Evolutionary conservation across 2,329 filamentous ascomycete species (phyloP).

Genomic region (Escovopsis sp.): DNA sequence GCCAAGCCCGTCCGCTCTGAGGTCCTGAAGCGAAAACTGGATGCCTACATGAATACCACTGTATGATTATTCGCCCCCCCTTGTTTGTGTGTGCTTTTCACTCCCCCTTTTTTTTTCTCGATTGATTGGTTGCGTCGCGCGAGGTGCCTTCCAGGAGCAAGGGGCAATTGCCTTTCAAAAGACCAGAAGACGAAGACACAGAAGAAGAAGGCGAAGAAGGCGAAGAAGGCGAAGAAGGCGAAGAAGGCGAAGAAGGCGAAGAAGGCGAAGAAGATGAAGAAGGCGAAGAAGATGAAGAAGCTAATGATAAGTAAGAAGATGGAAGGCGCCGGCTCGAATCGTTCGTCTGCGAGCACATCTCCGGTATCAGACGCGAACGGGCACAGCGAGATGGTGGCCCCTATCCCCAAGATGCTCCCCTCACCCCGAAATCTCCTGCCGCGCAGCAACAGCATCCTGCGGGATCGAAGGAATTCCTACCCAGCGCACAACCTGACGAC

Average conservation of each 20-base stretch:
- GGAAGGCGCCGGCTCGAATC: neutral
- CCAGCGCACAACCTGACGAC: constrained; percentile 6
- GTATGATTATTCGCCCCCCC: constrained; percentile 9
- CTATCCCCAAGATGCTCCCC: constrained; percentile 3
- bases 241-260: no score
- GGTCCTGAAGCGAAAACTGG: constrained; percentile 69
- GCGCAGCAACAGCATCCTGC: constrained; percentile 2
- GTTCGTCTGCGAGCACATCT: constrained; percentile 2
- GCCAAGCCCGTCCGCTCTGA: constrained; percentile 89
- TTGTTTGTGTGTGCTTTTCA: neutral
- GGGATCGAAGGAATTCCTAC: constrained; percentile 2
- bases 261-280: no score
- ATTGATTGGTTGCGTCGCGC: no score
- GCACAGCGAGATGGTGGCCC: constrained; percentile 1
- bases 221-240: no score
- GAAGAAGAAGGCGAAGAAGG: no score
- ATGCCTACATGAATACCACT: constrained; percentile 33
- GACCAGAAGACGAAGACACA: no score
- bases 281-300: neutral
- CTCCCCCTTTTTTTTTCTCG: neutral
- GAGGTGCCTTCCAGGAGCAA: neutral
- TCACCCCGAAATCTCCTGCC: constrained; percentile 5
- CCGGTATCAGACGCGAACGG: constrained; percentile 3
- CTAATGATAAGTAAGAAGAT: neutral
- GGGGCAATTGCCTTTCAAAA: neutral